Percentiles rank a stretch among this genome's conserved stretches.
Evolutionary conservation across 2,329 filamentous ascomycete genomes (phyloP).

Genomic region (Colletotrichum sp.): DNA sequence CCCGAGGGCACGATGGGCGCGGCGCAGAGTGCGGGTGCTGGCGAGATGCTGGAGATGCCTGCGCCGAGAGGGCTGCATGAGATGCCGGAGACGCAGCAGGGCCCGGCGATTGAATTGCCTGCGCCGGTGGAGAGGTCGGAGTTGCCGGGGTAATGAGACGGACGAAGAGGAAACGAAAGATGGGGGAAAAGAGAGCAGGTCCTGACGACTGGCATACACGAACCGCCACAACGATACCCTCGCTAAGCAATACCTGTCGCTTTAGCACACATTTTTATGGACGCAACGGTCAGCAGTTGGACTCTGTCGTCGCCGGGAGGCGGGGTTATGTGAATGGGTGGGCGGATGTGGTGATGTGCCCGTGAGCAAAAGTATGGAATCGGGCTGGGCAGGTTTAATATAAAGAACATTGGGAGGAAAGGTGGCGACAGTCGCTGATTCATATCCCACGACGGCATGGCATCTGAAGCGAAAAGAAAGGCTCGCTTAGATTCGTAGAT

Average conservation of each 20-base stretch:
- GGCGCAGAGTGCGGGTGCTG: background rate
- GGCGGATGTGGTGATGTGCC: background rate
- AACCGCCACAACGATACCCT: constrained; percentile 19
- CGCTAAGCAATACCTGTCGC: constrained; percentile 1
- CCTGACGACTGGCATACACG: background rate
- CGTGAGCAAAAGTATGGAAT: background rate
- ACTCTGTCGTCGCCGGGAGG: background rate
- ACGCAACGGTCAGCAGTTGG: background rate
- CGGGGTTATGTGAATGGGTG: background rate
- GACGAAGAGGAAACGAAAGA: no score
- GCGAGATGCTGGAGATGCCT: constrained; percentile 2
- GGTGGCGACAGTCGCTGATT: background rate
- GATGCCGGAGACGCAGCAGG: constrained; percentile 17
- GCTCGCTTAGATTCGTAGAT: background rate
- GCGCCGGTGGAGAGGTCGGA: constrained; percentile 15
- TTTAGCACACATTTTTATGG: background rate
- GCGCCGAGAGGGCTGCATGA: constrained; percentile 13
- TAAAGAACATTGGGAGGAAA: background rate
- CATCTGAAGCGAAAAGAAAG: background rate
- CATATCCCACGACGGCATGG: background rate
- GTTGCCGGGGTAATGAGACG: background rate
- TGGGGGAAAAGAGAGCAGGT: background rate
- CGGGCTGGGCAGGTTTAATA: background rate
- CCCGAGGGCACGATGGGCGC: background rate
- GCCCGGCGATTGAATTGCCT: constrained; percentile 2